Base-by-base conservation (phyloP, 2,329 filamentous ascomycete species). In the Pyrenophora seminiperda region DNA sequence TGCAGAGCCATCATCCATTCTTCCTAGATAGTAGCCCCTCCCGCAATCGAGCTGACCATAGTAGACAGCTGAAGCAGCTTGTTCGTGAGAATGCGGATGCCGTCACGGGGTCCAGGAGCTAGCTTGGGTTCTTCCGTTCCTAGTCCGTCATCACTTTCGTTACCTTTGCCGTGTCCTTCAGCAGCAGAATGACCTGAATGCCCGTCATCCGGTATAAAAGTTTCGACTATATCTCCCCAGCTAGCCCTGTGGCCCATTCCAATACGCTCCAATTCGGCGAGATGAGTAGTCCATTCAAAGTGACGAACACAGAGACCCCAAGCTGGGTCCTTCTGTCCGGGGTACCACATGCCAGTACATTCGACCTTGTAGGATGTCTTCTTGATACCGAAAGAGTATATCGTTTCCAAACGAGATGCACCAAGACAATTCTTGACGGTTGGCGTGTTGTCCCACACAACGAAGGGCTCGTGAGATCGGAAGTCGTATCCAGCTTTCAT, bases 281-380 rank as follows among this genome's bases (percentile, higher is more conserved):
- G 61, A 40, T 65, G 65, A 2, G 49, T 59, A 3, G 48, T 53
- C 69, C 69, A 72, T 13, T 70, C 63, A 2, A 29, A 47, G 32
- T 71, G 69, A 31, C 66, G 67, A 13, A 72, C 52, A 22, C 50
- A 48, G 14, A 71, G 50, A 13, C 67, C 67, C 68, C 68, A 72
- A 38, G 63, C 65, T n/a, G 66, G 63, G 1, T 39, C 15, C 1
- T 38, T 39, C 13, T 58, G 38, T 2, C 27, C 10, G 1, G 63
- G 62, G 22, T 70, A 67, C 67, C 68, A 71, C 62, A 69, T 68
- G 2, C 50, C 51, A 0, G 50, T 49, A 5, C 55, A 29, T 30
- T 71, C 67, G 9, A 64, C 61, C 17, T 58, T 62, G 48, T 71
- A 72, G 13, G 47, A 49, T 2, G 67, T 70, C 0, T 64, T 48